phyloP scores from a whole-genome alignment of 495 filamentous ascomycete species.

The Podospora fimiseda region DNA sequence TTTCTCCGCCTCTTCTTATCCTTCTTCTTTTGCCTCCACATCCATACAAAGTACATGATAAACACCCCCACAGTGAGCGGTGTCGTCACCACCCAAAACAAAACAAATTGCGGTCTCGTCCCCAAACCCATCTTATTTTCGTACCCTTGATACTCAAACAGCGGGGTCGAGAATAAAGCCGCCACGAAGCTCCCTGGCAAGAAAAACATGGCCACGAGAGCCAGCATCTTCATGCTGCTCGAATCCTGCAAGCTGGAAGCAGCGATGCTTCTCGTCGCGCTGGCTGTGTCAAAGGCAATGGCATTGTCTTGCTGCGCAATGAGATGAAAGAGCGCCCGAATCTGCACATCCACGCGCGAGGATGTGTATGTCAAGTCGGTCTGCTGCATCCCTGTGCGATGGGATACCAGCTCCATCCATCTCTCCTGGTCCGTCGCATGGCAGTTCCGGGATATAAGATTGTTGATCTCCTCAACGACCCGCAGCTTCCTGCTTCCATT shows the following conservation, averaged over 20 bases:
- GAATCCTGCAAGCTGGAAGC: conserved; percentile 38
- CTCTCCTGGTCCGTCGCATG: neutral
- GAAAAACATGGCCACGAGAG: conserved; percentile 49
- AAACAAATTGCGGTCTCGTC: conserved; percentile 21
- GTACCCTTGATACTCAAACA: conserved; percentile 23
- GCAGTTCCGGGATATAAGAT: conserved; percentile 12
- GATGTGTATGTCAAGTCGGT: conserved; percentile 25
- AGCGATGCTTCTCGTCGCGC: conserved; percentile 31
- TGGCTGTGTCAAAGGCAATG: conserved; percentile 25
- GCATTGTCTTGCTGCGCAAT: conserved; percentile 29
- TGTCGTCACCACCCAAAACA: conserved; percentile 26
- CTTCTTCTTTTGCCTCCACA: conserved; percentile 16
- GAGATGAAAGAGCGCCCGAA: conserved; percentile 24
- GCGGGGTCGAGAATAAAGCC: conserved; percentile 24
- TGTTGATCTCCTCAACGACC: conserved; percentile 19
- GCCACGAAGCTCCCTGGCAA: conserved; percentile 46
- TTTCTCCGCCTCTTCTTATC: conserved; percentile 8
- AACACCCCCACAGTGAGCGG: conserved; percentile 22
- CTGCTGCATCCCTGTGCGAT: conserved; percentile 22
- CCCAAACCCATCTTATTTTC: conserved; percentile 7
- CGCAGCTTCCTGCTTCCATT: conserved; percentile 24
- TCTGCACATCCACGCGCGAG: conserved; percentile 29
- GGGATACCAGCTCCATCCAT: conserved; percentile 8
- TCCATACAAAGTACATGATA: conserved; percentile 23
- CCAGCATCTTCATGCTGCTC: conserved; percentile 48